phyloP scores from a whole-genome alignment of 805 yeast species.

The Nakazawaea populi region DNA sequence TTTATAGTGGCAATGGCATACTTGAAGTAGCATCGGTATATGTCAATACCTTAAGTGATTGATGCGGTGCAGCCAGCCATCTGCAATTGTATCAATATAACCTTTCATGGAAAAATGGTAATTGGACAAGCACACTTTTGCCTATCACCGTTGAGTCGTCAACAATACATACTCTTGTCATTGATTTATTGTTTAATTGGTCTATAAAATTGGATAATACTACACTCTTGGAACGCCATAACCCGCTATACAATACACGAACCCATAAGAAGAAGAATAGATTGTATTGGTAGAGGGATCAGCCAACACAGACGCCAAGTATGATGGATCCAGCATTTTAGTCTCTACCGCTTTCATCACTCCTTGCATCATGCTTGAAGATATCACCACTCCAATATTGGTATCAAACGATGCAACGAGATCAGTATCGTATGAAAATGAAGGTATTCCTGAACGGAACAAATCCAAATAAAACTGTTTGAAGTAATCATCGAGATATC shows the following conservation, averaged over 20 bases:
- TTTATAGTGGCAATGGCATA: no score
- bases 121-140: no score
- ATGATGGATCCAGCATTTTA: neutral
- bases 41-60: no score
- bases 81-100: no score
- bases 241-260: neutral
- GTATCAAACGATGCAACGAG: neutral
- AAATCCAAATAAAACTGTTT: slow-evolving; percentile 6
- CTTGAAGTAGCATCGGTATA: no score
- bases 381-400: neutral
- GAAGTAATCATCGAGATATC: neutral
- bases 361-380: neutral
- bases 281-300: neutral
- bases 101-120: no score
- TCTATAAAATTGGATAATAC: no score
- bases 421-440: neutral
- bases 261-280: neutral
- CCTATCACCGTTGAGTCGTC: no score
- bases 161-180: no score
- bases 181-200: no score
- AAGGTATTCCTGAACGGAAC: neutral
- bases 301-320: neutral
- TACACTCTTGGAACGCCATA: neutral
- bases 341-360: neutral
- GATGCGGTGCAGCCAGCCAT: no score